phyloP scores from a whole-genome alignment of 768 basidiomycete species.

The Tephrocybe sp. region DNA sequence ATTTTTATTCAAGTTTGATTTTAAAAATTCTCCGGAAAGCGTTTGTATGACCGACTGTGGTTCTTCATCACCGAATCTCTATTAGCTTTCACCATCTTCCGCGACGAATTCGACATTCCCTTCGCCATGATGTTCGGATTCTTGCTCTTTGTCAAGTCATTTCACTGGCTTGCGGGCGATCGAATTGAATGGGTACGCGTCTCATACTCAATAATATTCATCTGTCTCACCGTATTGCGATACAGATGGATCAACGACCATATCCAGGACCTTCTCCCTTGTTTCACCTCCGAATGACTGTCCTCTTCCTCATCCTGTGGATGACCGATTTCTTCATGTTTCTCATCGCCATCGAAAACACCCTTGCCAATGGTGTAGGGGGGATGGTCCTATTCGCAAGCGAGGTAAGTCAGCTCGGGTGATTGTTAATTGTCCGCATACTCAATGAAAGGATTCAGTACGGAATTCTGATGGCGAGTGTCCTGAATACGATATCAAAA shows the following conservation, averaged over 20 bases:
- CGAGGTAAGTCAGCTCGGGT: slow-evolving; percentile 58
- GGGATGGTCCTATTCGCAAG: slow-evolving; percentile 95
- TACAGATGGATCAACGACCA: slow-evolving; percentile 94
- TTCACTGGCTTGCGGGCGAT: slow-evolving; percentile 96
- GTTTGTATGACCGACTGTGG: slow-evolving; percentile 95
- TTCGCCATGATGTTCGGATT: slow-evolving; percentile 96
- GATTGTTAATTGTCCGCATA: neutral
- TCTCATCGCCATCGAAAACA: slow-evolving; percentile 76
- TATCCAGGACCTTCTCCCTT: slow-evolving; percentile 78
- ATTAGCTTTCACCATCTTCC: slow-evolving; percentile 95
- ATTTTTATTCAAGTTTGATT: neutral
- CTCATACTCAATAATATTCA: neutral
- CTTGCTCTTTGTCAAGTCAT: slow-evolving; percentile 92
- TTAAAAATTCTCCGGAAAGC: slow-evolving; percentile 43
- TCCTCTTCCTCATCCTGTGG: slow-evolving; percentile 76
- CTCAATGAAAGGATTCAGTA: slow-evolving; percentile 50
- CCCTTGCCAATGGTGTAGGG: slow-evolving; percentile 75
- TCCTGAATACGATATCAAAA: slow-evolving; percentile 76
- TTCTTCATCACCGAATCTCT: slow-evolving; percentile 97
- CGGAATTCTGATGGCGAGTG: slow-evolving; percentile 82
- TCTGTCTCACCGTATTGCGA: slow-evolving; percentile 10
- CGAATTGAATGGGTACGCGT: slow-evolving; percentile 90
- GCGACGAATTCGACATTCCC: slow-evolving; percentile 90
- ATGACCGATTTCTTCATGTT: slow-evolving; percentile 76
- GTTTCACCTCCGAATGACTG: slow-evolving; percentile 85